Evolutionary conservation across 441 rosid genomes (phyloP), one percentile per base, ranked within the genome.

Genomic region (Euphorbia corollata): DNA sequence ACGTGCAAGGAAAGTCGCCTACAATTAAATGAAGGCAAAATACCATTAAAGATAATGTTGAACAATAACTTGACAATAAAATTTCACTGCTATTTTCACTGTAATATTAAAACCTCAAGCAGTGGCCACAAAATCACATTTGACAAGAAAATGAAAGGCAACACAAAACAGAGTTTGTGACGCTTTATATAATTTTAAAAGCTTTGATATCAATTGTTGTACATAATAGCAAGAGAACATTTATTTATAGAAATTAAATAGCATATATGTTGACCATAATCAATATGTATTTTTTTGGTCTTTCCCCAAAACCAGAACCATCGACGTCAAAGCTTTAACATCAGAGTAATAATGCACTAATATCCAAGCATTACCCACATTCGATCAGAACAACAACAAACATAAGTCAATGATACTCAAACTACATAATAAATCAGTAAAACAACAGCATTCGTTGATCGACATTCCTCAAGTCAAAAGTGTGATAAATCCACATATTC

Each of bases 1-100:
- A 56, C 11, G 83, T 81, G 77, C 93, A 87, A 0, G 90, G 77
- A 64, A 74, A 74, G 58, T 77, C 79, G 65, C 83, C 93, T 87
- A 70, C 56, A 74, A 68, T 38, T 16, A 68, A 10, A 71, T 10
- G 3, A 64, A 71, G 64, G 41, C 13, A 15, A 18, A 73, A 16
- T 30, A 65, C 41, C 24, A 43, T 66, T n/a, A 36, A 39, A 47
- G 61, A 6, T 50, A 59, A 63, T 24, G 43, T 59, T 65, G 9
- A 23, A 39, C 16, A 45, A 56, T 2, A 19, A 13, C 51, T 0
- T 22, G 64, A 0, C 8, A 19, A 45, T 4, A 15, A 12, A 54
- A 30, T 7, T 57, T 66, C 59, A 58, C 61, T 38, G 15, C 51
- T 45, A 12, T 45, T 45, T 45, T 45, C 51, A 4, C 18, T 45